These are phyloP conservation scores for Lepidium sativum DNA, from an alignment of 345 rosid species.

Conservation along the genomic window DNA sequence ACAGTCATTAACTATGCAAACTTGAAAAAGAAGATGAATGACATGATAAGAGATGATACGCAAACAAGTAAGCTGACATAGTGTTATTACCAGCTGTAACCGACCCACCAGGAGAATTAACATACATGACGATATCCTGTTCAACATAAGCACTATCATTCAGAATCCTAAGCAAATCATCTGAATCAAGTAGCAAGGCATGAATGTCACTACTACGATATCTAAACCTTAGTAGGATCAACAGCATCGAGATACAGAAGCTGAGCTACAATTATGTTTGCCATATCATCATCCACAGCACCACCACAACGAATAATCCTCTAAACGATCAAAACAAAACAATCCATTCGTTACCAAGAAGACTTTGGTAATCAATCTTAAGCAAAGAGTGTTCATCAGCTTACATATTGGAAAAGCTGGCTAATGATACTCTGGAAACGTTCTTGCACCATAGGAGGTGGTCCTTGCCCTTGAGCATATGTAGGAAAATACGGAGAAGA, in stretches of 20 bases:
- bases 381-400: background rate
- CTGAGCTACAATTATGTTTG: conserved; percentile 91
- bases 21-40: background rate
- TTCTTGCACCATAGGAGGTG: conserved; percentile 84
- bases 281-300: conserved; percentile 97
- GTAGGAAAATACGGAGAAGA: conserved; percentile 71
- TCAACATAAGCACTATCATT: conserved; percentile 14
- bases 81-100: conserved; percentile 81
- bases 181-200: background rate
- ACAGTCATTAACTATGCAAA: conserved; percentile 3
- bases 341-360: background rate
- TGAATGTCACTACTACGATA: background rate
- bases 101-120: conserved; percentile 98
- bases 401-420: conserved; percentile 86
- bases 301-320: conserved; percentile 98
- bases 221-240: conserved; percentile 75
- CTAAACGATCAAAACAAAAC: conserved; percentile 24
- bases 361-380: background rate
- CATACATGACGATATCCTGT: conserved; percentile 95
- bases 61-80: background rate
- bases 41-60: background rate
- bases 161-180: conserved; percentile 2
- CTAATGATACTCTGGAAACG: conserved; percentile 80
- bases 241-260: conserved; percentile 95
- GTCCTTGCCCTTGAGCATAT: conserved; percentile 81